phyloP scores from a whole-genome alignment of 179 eudicot species.

The Carnegiea gigantea region DNA sequence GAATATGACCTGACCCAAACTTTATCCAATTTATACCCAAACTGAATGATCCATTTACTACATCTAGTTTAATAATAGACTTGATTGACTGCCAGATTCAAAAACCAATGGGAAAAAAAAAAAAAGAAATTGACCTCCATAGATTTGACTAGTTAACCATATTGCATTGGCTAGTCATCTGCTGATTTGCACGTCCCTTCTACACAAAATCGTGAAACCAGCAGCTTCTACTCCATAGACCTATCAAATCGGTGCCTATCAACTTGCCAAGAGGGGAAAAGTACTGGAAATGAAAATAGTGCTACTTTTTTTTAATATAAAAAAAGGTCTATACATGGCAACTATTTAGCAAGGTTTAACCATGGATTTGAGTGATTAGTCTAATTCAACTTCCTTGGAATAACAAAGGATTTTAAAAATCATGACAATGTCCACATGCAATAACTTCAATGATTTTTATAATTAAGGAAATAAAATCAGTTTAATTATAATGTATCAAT shows the following conservation, averaged over 20 bases:
- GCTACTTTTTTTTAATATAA: neutral
- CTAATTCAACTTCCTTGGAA: neutral
- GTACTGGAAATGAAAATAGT: neutral
- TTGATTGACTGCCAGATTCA: neutral
- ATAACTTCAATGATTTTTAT: no score
- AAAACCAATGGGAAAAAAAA: neutral
- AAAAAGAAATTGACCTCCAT: neutral
- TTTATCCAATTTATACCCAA: no score
- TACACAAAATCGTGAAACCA: neutral
- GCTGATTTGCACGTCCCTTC: neutral
- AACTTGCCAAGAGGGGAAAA: neutral
- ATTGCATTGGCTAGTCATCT: neutral
- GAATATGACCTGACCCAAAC: no score
- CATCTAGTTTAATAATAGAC: neutral
- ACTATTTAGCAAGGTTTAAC: neutral
- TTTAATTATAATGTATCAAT: no score
- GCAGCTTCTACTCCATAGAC: neutral
- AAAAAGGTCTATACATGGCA: neutral
- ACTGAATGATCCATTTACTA: no score
- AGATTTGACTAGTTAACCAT: neutral
- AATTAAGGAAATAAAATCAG: no score
- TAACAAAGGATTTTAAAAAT: no score
- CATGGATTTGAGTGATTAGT: conserved; percentile 4
- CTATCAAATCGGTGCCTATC: neutral
- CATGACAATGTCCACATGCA: neutral